These are phyloP conservation scores for Verticillium longisporum DNA, from an alignment of 2,329 filamentous ascomycete genomes.

Conservation along the genomic window DNA sequence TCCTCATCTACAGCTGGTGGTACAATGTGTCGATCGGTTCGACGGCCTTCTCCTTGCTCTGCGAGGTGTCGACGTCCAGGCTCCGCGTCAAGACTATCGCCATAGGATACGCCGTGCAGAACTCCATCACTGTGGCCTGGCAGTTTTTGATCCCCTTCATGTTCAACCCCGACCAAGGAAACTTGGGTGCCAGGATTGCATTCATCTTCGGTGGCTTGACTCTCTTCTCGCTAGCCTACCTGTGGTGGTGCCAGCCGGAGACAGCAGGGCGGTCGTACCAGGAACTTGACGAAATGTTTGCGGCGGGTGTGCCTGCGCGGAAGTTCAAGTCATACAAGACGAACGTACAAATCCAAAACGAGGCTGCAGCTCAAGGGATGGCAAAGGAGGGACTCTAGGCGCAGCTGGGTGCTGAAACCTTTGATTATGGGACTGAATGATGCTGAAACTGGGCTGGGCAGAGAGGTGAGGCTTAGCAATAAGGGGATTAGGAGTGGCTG, in stretches of 20 bases:
- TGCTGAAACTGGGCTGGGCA: too few species aligned
- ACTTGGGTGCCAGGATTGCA: constrained; percentile 29
- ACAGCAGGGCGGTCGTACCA: constrained; percentile 17
- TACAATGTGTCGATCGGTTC: constrained; percentile 33
- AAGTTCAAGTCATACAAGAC: constrained; percentile 16
- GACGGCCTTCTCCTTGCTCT: constrained; percentile 28
- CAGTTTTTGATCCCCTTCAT: constrained; percentile 14
- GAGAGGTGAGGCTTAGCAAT: too few species aligned
- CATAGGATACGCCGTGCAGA: constrained; percentile 26
- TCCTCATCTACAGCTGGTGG: constrained; percentile 28
- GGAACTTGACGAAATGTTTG: constrained; percentile 19
- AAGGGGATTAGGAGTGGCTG: too few species aligned
- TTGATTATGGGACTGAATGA: too few species aligned
- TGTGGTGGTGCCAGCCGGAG: constrained; percentile 30
- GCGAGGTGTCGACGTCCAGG: constrained; percentile 27
- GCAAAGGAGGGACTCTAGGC: neutral
- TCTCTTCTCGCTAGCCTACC: constrained; percentile 21
- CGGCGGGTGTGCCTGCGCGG: constrained; percentile 16
- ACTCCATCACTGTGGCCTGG: constrained; percentile 13
- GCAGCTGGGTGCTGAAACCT: too few species aligned
- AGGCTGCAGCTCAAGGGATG: neutral
- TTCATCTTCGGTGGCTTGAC: constrained; percentile 31
- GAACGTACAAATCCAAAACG: constrained; percentile 5
- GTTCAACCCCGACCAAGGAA: constrained; percentile 16
- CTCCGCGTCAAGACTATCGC: constrained; percentile 31